Percentiles rank a stretch among this genome's conserved stretches.
phyloP scores from a whole-genome alignment of 78 protist species.

The Dictyostelium citrinum region DNA sequence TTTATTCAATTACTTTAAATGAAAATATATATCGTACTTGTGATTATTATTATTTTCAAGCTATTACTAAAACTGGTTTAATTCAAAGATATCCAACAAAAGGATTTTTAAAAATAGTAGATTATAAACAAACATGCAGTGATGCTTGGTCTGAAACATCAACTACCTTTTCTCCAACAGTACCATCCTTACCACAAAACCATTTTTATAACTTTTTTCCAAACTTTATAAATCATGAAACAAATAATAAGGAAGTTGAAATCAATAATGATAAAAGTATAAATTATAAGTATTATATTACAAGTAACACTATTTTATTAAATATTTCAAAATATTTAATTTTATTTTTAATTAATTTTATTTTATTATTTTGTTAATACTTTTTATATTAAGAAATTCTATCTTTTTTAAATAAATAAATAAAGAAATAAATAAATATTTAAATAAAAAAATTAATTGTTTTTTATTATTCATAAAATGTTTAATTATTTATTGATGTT shows the following conservation, averaged over 20 bases:
- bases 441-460: neutral
- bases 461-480: no score
- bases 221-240: neutral
- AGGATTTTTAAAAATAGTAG: neutral
- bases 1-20: neutral
- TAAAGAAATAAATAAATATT: neutral
- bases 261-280: neutral
- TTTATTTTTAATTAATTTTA: neutral
- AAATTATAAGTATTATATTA: neutral
- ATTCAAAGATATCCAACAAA: neutral
- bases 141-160: neutral
- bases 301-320: neutral
- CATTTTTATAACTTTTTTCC: neutral
- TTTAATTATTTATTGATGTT: neutral
- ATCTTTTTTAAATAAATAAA: neutral
- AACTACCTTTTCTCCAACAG: neutral
- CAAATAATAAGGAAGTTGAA: neutral
- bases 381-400: no score
- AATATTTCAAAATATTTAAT: neutral
- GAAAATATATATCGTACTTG: neutral
- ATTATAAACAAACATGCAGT: neutral
- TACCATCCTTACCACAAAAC: neutral
- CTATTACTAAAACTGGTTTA: neutral
- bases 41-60: constrained; percentile 2
- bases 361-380: neutral